Evolutionary conservation across 768 basidiomycete species (phyloP), one percentile per base, ranked within the genome.

Genomic region (Termitomyces sp.): DNA sequence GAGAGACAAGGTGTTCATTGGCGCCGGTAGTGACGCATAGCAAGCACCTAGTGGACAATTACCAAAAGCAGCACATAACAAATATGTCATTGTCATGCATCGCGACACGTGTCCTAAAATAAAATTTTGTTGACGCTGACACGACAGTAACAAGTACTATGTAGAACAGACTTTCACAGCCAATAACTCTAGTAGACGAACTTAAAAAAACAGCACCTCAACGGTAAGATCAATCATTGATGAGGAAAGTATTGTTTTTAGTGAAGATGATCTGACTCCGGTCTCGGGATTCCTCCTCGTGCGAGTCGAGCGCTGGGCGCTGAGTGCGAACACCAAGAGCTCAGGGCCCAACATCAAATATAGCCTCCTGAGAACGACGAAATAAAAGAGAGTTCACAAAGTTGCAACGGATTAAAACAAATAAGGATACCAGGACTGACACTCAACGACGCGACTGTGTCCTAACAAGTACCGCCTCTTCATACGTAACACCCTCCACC

Each of bases 1-100:
- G 44, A 14, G n/a, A 56, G 46, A 40, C 45, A 56, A 51, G 32
- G 27, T 12, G n/a, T 54, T 51, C 60, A 58, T 61, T 45, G 50
- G 53, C 45, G 55, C 46, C 22, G 18, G 33, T 20, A 14, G 33
- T 57, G 48, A 27, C 47, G 56, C 34, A 32, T 22, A 51, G 18
- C 18, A n/a, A 1, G 18, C 18, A 39, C 34, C 14, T 16, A 18
- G 12, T 30, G 8, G 32, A 24, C 12, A 24, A n/a, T 40, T 14
- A 14, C 40, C 39, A 44, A 40, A 30, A 22, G 8, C n/a, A 16
- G n/a, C n/a, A n/a, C n/a, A n/a, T n/a, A n/a, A n/a, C n/a, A n/a
- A n/a, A n/a, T n/a, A n/a, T n/a, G n/a, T 51, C 16, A 37, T 51
- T 40, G 27, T 27, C 14, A 16, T 27, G 27, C n/a, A n/a, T 30